These are phyloP conservation scores for Limnanthes douglasii DNA, from an alignment of 345 rosid species.

Conservation along the genomic window DNA sequence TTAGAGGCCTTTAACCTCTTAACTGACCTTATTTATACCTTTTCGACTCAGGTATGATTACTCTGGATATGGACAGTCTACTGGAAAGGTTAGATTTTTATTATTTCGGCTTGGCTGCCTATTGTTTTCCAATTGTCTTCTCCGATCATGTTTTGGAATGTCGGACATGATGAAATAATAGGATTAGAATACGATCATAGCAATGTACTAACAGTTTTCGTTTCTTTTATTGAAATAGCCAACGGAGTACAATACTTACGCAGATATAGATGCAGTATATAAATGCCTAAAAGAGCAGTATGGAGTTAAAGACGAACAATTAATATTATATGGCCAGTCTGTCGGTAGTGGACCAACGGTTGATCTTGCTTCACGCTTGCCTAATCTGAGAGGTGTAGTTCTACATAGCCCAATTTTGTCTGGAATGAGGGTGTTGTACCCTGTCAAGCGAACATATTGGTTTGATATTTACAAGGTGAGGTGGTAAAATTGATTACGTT, in stretches of 20 bases:
- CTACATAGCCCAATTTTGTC: constrained; percentile 86
- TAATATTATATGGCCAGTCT: constrained; percentile 83
- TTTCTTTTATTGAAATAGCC: constrained; percentile 44
- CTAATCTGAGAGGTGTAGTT: constrained; percentile 68
- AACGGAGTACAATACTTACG: constrained; percentile 70
- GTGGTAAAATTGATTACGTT: background rate
- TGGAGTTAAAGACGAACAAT: constrained; percentile 60
- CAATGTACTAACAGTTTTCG: background rate
- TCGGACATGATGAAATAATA: too few species aligned
- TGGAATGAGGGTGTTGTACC: constrained; percentile 84
- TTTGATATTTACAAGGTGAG: constrained; percentile 90
- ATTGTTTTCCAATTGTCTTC: too few species aligned
- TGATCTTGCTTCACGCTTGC: constrained; percentile 73
- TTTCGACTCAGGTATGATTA: constrained; percentile 79
- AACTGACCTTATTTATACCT: background rate
- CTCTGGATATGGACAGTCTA: constrained; percentile 93
- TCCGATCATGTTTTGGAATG: too few species aligned
- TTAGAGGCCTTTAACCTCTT: too few species aligned
- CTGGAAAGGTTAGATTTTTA: constrained; percentile 53
- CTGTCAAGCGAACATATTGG: constrained; percentile 87
- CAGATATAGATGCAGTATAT: constrained; percentile 72
- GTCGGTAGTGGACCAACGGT: constrained; percentile 93
- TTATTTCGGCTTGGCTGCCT: too few species aligned
- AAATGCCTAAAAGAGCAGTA: constrained; percentile 69
- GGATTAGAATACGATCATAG: too few species aligned